Base-by-base conservation (phyloP, 75 land plant genomes). In the Chamaecyparis obtusa region DNA sequence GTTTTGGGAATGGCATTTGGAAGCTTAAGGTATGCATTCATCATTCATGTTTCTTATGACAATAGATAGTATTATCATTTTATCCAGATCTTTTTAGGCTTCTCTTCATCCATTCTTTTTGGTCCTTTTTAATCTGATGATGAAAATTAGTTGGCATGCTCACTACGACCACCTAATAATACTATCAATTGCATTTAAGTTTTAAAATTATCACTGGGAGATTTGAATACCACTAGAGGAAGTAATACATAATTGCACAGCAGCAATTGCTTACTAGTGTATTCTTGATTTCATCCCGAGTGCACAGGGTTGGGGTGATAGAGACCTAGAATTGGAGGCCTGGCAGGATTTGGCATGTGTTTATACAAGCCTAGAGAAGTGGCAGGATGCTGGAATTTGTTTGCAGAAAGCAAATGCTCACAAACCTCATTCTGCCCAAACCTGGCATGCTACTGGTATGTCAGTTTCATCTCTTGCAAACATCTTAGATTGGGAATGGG, bases 291-390 rank as follows among this genome's bases (percentile, higher is more conserved):
- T 54, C 27, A 10, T 11, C 10, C 36, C n/a, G 84, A 19, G 30
- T 90, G 82, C 10, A 90, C 87, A 91, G 86, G 81, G 54, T 83
- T 88, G 44, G 87, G 87, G 80, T 14, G 88, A 88, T 37, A 92
- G 91, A 44, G 92, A 86, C 44, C 89, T 96, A 89, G 98, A 97
- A 89, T 86, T 89, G 64, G 98, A 96, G 80, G 96, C 94, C 43
- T 97, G 99, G 99, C 95, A 95, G 87, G 99, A 96, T 90, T 89
- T 97, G 77, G 95, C 95, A 82, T 85, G 78, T 79, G 87, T 96
- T 21, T 97, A 97, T 88, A 93, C 89, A 71, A 88, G 87, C 90
- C 87, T 96, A 86, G 89, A 92, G 17, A 94, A 91, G 83, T 97
- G 97, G 99, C 90, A 80, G 56, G 98, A 97, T 90, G 95, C 96